These are phyloP conservation scores for Fusarium pininemorale DNA, from an alignment of 2,329 filamentous ascomycete species.

Conservation along the genomic window DNA sequence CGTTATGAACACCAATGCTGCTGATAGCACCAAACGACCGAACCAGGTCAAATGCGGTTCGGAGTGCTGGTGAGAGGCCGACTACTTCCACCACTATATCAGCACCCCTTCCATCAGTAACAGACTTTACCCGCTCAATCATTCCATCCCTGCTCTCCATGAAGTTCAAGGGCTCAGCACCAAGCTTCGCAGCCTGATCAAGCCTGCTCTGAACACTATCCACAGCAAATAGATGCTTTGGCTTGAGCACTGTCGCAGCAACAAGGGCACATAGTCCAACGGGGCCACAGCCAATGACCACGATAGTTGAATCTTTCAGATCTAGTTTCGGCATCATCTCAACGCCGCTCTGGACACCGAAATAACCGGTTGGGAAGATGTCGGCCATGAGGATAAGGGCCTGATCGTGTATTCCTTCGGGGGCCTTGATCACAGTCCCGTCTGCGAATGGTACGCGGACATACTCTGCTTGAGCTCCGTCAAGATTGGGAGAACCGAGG, in stretches of 20 bases:
- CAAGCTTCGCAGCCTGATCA: conserved; percentile 75
- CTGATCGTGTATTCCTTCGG: conserved; percentile 72
- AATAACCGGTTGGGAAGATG: conserved; percentile 89
- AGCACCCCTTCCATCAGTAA: conserved; percentile 81
- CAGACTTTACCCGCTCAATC: conserved; percentile 73
- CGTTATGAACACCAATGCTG: conserved; percentile 80
- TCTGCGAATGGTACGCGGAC: conserved; percentile 84
- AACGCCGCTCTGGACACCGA: conserved; percentile 82
- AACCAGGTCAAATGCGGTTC: conserved; percentile 75
- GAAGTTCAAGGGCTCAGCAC: conserved; percentile 87
- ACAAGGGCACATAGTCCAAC: conserved; percentile 86
- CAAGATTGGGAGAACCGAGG: conserved; percentile 74
- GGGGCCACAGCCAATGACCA: conserved; percentile 85
- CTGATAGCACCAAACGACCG: conserved; percentile 77
- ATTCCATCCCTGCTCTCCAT: conserved; percentile 71
- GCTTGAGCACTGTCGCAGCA: conserved; percentile 76
- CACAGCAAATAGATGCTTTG: conserved; percentile 79
- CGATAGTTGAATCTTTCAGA: conserved; percentile 68
- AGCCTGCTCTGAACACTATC: conserved; percentile 81
- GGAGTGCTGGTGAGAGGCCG: conserved; percentile 74
- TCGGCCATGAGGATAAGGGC: conserved; percentile 89
- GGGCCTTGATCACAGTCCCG: conserved; percentile 76
- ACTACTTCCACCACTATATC: conserved; percentile 86
- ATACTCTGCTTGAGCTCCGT: conserved; percentile 85
- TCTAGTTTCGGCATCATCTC: conserved; percentile 58